Conservation (phyloP, 768 basidiomycete genomes). For the Tylopilus balloui region DNA sequence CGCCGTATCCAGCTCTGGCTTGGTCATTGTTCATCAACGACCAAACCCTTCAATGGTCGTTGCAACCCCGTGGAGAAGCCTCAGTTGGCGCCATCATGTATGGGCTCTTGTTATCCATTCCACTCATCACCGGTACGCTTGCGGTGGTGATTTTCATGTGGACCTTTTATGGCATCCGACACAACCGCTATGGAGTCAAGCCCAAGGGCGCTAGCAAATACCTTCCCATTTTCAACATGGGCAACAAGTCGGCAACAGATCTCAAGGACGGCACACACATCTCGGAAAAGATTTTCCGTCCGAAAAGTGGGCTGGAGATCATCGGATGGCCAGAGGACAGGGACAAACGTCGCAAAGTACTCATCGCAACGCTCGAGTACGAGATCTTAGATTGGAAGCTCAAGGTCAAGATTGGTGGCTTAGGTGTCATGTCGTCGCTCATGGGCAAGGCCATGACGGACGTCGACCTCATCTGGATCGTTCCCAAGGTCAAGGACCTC, state of each 20-base stretch:
- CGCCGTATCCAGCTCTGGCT: constrained; percentile 81
- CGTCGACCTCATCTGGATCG: constrained; percentile 89
- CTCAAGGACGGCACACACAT: constrained; percentile 59
- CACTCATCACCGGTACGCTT: constrained; percentile 76
- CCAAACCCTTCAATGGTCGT: constrained; percentile 65
- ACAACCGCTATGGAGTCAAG: constrained; percentile 88
- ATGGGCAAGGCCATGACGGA: constrained; percentile 99
- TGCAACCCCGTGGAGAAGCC: constrained; percentile 79
- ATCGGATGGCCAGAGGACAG: constrained; percentile 98
- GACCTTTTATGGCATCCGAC: constrained; percentile 93
- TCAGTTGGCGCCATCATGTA: constrained; percentile 84
- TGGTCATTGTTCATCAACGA: constrained; percentile 86
- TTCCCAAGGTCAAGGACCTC: constrained; percentile 92
- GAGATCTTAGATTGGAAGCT: constrained; percentile 97
- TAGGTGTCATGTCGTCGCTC: constrained; percentile 95
- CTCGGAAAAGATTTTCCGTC: constrained; percentile 67
- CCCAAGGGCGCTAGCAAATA: constrained; percentile 69
- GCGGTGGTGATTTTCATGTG: constrained; percentile 90
- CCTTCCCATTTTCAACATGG: constrained; percentile 74
- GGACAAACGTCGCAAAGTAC: constrained; percentile 84
- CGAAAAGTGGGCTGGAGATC: constrained; percentile 61
- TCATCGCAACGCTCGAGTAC: constrained; percentile 92
- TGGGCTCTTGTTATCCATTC: constrained; percentile 74
- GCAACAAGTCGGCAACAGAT: constrained; percentile 65
- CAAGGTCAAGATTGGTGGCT: constrained; percentile 96